These are phyloP conservation scores for Mucor indicus DNA, from an alignment of 371 early-diverging fungal genomes.

Conservation along the genomic window DNA sequence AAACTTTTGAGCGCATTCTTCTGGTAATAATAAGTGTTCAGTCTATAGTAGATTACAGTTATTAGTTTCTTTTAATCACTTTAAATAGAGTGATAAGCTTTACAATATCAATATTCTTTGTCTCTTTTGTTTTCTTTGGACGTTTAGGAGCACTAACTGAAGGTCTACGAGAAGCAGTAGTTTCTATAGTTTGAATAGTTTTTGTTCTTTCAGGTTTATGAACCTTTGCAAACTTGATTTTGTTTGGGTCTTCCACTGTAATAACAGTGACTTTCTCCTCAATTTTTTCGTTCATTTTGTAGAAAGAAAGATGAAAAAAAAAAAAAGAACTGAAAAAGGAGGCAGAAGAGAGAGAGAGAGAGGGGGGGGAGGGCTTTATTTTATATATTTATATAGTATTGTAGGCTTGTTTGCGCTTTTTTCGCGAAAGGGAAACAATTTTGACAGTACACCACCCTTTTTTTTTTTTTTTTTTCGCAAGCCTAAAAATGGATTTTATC, in stretches of 20 bases:
- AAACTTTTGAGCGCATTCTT: constrained; percentile 64
- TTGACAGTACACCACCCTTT: constrained; percentile 1
- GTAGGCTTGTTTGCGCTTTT: constrained; percentile 1
- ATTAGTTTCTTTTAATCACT: too few relatives aligned
- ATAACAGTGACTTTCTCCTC: constrained; percentile 4
- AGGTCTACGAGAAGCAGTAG: constrained; percentile 22
- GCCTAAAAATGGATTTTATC: too few relatives aligned
- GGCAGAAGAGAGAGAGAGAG: neutral
- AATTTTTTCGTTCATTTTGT: constrained; percentile 3
- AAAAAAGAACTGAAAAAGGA: neutral
- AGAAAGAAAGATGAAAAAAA: neutral
- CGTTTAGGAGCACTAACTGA: constrained; percentile 28
- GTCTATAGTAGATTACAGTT: constrained; percentile 10
- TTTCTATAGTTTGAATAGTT: constrained; percentile 26
- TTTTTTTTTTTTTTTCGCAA: too few relatives aligned
- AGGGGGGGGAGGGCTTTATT: neutral
- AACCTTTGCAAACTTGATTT: constrained; percentile 22
- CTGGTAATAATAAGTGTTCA: constrained; percentile 77
- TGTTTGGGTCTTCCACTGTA: constrained; percentile 15
- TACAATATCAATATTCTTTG: constrained; percentile 38
- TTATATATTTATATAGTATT: neutral
- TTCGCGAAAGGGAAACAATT: constrained; percentile 5
- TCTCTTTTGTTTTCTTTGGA: constrained; percentile 15
- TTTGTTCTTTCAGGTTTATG: constrained; percentile 28
- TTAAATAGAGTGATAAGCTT: too few relatives aligned